Conservation (phyloP, 2,329 filamentous ascomycete genomes). For the Calonectria honghensis region DNA sequence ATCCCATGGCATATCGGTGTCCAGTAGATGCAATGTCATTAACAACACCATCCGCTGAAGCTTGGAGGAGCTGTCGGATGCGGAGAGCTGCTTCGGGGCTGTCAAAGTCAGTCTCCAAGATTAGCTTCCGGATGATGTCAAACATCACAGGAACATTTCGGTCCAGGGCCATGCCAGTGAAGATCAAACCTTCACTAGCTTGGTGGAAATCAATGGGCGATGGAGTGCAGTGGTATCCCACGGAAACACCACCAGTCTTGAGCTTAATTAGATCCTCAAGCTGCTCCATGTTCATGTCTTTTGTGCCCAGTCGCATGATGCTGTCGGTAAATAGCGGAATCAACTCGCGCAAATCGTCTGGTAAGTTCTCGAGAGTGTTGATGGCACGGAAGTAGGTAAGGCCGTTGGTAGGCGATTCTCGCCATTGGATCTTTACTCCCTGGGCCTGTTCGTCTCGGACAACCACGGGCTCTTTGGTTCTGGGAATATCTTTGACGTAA, state of each 20-base stretch:
- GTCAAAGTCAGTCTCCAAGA: constrained; percentile 93
- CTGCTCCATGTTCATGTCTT: constrained; percentile 91
- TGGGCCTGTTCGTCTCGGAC: constrained; percentile 80
- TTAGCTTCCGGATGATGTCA: constrained; percentile 85
- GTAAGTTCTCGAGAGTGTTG: constrained; percentile 85
- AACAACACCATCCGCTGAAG: constrained; percentile 90
- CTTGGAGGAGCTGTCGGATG: constrained; percentile 90
- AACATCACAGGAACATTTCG: constrained; percentile 94
- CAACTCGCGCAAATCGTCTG: constrained; percentile 88
- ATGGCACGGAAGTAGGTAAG: constrained; percentile 96
- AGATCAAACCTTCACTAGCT: constrained; percentile 87
- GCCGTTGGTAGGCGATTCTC: constrained; percentile 94
- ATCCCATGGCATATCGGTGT: constrained; percentile 89
- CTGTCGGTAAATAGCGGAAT: constrained; percentile 94
- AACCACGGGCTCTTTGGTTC: constrained; percentile 78
- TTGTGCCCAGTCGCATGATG: constrained; percentile 94
- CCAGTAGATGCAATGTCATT: constrained; percentile 94
- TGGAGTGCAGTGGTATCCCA: constrained; percentile 88
- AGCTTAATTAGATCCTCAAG: constrained; percentile 97
- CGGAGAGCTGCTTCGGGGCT: constrained; percentile 86
- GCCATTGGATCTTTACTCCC: constrained; percentile 87
- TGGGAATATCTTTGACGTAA: constrained; percentile 90
- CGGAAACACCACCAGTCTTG: constrained; percentile 92
- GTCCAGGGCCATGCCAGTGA: constrained; percentile 92
- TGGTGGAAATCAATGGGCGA: constrained; percentile 82